Conservation (phyloP, 1,284 basidiomycete species). For the Crucibulum parvulum region DNA sequence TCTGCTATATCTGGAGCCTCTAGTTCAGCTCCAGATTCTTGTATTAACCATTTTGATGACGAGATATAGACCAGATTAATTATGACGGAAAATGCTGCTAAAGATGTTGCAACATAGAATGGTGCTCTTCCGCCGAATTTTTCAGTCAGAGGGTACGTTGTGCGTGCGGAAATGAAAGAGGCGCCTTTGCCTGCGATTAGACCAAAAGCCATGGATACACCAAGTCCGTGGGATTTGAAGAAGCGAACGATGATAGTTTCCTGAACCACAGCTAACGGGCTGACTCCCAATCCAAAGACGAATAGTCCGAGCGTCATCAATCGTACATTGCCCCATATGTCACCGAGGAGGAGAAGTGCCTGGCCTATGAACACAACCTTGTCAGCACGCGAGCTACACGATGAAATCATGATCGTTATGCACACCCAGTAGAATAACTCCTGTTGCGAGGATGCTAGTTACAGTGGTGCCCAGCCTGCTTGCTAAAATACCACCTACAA, state of each 20-base stretch:
- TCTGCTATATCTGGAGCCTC: constrained; percentile 66
- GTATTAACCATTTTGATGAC: constrained; percentile 67
- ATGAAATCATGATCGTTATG: background rate
- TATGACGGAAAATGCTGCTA: constrained; percentile 69
- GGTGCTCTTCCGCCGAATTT: constrained; percentile 72
- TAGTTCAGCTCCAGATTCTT: constrained; percentile 63
- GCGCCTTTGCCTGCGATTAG: constrained; percentile 80
- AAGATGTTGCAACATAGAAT: constrained; percentile 71
- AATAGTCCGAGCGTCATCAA: constrained; percentile 78
- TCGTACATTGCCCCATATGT: constrained; percentile 61
- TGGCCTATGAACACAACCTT: constrained; percentile 53
- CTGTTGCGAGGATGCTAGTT: constrained; percentile 76
- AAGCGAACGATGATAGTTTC: constrained; percentile 84
- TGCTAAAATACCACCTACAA: constrained; percentile 73
- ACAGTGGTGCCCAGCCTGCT: constrained; percentile 73
- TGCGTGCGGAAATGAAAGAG: constrained; percentile 77
- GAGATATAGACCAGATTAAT: constrained; percentile 74
- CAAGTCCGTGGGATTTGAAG: constrained; percentile 80
- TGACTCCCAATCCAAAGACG: constrained; percentile 80
- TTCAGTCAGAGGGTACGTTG: constrained; percentile 79
- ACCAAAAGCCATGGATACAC: constrained; percentile 79
- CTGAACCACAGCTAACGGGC: constrained; percentile 79
- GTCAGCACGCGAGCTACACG: background rate
- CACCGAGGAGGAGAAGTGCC: constrained; percentile 65
- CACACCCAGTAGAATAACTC: constrained; percentile 69